Conservation (phyloP, 139 green algal genomes). For the Trebouxia sp. region DNA sequence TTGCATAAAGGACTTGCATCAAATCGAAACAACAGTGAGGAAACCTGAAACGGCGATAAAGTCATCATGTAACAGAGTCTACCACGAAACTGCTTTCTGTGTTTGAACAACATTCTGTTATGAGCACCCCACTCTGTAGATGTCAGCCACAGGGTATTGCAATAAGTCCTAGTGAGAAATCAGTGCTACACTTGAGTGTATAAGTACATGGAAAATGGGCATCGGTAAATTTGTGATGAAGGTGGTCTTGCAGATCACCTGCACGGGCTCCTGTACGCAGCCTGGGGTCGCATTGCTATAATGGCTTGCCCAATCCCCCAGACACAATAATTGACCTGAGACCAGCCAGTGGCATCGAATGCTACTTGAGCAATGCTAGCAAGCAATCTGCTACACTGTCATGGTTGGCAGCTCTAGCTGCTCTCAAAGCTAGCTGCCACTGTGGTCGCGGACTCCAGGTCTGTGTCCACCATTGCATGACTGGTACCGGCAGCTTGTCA, state of each 20-base stretch:
- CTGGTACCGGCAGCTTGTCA: background rate
- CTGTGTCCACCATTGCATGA: slow-evolving; percentile 29
- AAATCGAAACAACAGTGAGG: too few species aligned
- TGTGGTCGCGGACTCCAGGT: slow-evolving; percentile 21
- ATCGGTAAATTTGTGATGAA: background rate
- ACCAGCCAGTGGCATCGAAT: background rate
- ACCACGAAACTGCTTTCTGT: background rate
- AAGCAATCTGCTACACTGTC: slow-evolving; percentile 17
- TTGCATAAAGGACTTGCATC: too few species aligned
- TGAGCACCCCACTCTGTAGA: slow-evolving; percentile 4
- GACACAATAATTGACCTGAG: slow-evolving; percentile 12
- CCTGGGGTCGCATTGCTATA: background rate
- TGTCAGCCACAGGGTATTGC: slow-evolving; percentile 3
- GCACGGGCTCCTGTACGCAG: slow-evolving; percentile 7
- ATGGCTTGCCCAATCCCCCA: too few species aligned
- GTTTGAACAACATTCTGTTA: slow-evolving; percentile 11
- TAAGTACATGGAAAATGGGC: slow-evolving; percentile 7
- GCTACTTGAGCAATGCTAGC: slow-evolving; percentile 20
- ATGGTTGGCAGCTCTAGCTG: slow-evolving; percentile 1
- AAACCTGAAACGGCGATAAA: background rate
- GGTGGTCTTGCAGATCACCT: slow-evolving; percentile 16
- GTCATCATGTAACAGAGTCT: slow-evolving; percentile 8
- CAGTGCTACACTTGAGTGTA: background rate
- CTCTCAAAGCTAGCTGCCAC: slow-evolving; percentile 21
- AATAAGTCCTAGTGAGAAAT: background rate